Percentiles rank a stretch among this genome's conserved stretches.
Conservation (phyloP, 2,329 filamentous ascomycete genomes). For the Fusarium sp. region DNA sequence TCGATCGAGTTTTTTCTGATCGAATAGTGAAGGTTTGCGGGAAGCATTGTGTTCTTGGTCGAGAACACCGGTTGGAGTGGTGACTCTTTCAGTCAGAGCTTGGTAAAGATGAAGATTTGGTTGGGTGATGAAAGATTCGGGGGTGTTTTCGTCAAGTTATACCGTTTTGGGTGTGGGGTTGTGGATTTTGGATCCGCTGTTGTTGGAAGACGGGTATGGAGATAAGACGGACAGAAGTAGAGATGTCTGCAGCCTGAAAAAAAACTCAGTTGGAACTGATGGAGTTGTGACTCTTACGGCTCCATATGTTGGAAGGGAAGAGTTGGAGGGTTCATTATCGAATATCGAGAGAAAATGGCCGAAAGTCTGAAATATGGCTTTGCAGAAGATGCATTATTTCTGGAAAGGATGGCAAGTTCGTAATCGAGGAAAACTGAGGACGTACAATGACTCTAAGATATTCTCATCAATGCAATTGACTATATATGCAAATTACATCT, state of each 20-base stretch:
- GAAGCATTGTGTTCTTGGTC: neutral
- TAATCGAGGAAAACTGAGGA: too few species aligned
- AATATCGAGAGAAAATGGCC: neutral
- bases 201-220: neutral
- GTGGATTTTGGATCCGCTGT: neutral
- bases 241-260: neutral
- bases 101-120: neutral
- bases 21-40: neutral
- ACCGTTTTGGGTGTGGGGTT: neutral
- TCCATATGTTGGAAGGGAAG: neutral
- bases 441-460: too few species aligned
- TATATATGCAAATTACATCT: too few species aligned
- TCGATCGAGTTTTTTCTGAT: conserved; percentile 62
- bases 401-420: neutral
- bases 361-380: neutral
- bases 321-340: neutral
- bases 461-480: too few species aligned
- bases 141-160: neutral
- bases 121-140: neutral
- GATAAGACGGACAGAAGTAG: neutral
- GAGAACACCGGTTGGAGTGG: neutral
- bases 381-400: neutral
- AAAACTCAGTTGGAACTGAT: neutral
- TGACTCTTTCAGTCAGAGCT: neutral
- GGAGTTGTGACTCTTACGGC: neutral